Percentiles rank a stretch among this genome's conserved stretches.
These are phyloP conservation scores for Coemansia sp. DNA, from an alignment of 192 early-diverging fungal genomes.

Conservation along the genomic window DNA sequence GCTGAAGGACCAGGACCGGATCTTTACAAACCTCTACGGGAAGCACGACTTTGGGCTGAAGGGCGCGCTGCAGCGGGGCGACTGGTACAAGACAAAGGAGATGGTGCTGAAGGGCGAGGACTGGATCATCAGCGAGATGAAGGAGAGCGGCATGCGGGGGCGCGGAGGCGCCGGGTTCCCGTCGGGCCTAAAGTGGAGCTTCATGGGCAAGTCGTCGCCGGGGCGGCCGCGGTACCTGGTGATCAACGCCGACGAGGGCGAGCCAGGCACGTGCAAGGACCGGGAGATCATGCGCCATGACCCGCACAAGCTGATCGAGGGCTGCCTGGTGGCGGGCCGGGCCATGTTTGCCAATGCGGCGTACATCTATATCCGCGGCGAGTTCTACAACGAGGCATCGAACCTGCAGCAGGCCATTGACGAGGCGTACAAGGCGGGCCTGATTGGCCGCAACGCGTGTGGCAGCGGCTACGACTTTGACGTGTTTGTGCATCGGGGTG, in stretches of 20 bases:
- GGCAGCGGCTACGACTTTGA: constrained; percentile 95
- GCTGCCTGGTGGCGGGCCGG: constrained; percentile 90
- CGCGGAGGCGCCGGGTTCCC: constrained; percentile 98
- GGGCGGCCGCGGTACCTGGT: constrained; percentile 91
- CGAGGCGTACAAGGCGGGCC: constrained; percentile 92
- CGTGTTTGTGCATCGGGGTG: constrained; percentile 94
- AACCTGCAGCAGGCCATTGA: constrained; percentile 92
- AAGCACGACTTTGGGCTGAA: constrained; percentile 84
- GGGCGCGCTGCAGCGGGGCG: constrained; percentile 90
- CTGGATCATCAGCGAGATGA: constrained; percentile 98
- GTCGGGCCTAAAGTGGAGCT: constrained; percentile 97
- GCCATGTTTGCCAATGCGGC: constrained; percentile 97
- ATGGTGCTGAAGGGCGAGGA: constrained; percentile 91
- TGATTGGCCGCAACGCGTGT: constrained; percentile 99
- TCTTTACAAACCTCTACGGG: constrained; percentile 96
- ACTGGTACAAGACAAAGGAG: constrained; percentile 99
- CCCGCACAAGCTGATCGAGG: constrained; percentile 96
- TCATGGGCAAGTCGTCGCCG: constrained; percentile 93
- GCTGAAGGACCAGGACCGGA: constrained; percentile 88
- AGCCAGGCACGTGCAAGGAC: constrained; percentile 98
- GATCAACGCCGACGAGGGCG: constrained; percentile 97
- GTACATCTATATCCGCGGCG: constrained; percentile 96
- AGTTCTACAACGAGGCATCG: constrained; percentile 94
- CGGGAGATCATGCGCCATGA: constrained; percentile 92
- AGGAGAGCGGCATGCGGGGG: constrained; percentile 85